phyloP scores from a whole-genome alignment of 108 stramenopile species.

The Schizochytrium sp. region DNA sequence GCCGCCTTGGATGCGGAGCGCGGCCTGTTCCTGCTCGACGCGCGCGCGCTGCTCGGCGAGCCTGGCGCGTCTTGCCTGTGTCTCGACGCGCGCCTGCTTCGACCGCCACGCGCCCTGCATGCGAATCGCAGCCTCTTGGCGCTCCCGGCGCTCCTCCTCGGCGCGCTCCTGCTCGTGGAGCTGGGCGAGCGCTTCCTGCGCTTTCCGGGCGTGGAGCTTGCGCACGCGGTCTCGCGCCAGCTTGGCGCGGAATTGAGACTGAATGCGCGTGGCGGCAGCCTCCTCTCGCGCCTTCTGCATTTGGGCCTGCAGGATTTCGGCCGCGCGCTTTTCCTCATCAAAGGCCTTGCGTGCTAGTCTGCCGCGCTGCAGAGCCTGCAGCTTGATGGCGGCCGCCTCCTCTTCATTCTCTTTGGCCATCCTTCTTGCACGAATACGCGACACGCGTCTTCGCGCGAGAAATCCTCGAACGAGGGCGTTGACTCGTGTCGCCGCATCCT shows the following conservation, averaged over 20 bases:
- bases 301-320: not conserved
- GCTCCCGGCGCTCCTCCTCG: not conserved
- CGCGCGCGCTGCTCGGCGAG: not conserved
- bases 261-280: not conserved
- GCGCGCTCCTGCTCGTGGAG: not conserved
- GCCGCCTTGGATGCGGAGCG: not conserved
- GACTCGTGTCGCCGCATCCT: not conserved
- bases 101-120: not conserved
- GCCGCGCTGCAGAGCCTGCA: not conserved
- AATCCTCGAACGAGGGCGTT: not conserved
- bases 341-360: not conserved
- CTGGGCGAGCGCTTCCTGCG: not conserved
- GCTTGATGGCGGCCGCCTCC: not conserved
- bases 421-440: not conserved
- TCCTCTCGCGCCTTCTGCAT: not conserved
- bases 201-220: not conserved
- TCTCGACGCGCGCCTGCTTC: not conserved
- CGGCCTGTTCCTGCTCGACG: not conserved
- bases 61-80: not conserved
- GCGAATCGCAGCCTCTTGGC: not conserved
- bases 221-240: not conserved
- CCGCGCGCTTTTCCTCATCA: not conserved
- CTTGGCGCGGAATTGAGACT: not conserved
- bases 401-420: not conserved
- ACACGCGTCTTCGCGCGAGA: not conserved